These are phyloP conservation scores for Hymenoscyphus scutula DNA, from an alignment of 2,329 filamentous ascomycete species.

Conservation along the genomic window DNA sequence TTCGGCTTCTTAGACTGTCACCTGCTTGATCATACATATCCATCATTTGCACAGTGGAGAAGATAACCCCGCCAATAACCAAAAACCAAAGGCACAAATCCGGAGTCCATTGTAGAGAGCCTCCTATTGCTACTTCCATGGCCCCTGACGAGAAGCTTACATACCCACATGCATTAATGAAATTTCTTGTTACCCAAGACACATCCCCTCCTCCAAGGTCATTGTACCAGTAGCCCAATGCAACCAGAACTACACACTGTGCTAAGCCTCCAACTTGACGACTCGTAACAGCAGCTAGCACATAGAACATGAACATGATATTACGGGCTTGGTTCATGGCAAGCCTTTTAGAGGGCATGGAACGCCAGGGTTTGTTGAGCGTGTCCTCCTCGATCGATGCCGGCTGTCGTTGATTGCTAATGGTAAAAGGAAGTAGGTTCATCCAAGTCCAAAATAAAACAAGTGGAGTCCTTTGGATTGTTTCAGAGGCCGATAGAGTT, in stretches of 20 bases:
- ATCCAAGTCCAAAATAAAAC: constrained; percentile 10
- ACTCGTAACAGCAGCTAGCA: not conserved
- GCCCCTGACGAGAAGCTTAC: constrained; percentile 7
- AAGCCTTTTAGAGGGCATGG: constrained; percentile 33
- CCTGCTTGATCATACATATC: constrained; percentile 35
- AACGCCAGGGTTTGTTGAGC: constrained; percentile 37
- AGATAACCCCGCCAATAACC: constrained; percentile 9
- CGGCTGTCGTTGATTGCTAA: constrained; percentile 30
- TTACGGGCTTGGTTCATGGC: constrained; percentile 4
- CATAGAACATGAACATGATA: constrained; percentile 4
- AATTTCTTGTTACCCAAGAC: not conserved
- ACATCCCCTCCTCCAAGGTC: constrained; percentile 1
- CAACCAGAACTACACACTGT: not conserved
- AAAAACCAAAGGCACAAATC: constrained; percentile 5
- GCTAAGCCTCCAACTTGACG: not conserved
- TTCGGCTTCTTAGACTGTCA: constrained; percentile 26
- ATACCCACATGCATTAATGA: constrained; percentile 13
- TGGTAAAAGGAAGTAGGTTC: constrained; percentile 10
- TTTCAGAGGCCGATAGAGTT: not conserved
- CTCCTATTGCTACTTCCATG: constrained; percentile 1
- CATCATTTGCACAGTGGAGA: constrained; percentile 32
- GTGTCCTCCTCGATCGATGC: constrained; percentile 31
- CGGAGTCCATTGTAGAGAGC: not conserved
- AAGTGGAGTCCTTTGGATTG: not conserved
- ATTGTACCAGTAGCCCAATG: constrained; percentile 12